Conservation (phyloP, 2,329 filamentous ascomycete species). For the Alternaria infectoria region DNA sequence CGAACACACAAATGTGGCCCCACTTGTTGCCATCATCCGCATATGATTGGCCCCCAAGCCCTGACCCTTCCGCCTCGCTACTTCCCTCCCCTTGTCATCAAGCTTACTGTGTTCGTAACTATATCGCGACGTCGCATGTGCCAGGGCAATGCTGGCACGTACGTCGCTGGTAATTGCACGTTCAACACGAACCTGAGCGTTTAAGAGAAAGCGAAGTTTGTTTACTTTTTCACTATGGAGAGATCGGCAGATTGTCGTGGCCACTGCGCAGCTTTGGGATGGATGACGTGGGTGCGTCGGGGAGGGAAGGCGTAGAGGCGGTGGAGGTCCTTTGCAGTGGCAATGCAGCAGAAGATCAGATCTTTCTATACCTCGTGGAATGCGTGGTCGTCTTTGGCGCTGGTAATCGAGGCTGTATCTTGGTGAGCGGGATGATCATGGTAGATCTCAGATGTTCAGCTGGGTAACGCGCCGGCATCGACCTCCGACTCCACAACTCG, state of each 20-base stretch:
- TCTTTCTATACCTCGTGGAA: neutral
- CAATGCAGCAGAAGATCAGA: neutral
- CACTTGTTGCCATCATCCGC: neutral
- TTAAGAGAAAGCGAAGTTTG: neutral
- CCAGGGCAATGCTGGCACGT: neutral
- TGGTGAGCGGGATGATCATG: neutral
- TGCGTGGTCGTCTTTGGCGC: neutral
- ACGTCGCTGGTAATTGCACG: neutral
- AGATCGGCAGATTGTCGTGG: neutral
- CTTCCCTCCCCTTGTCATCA: neutral
- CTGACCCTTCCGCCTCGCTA: neutral
- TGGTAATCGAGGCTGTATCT: neutral
- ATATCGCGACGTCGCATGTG: neutral
- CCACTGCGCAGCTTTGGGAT: neutral
- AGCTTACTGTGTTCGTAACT: neutral
- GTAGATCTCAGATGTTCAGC: neutral
- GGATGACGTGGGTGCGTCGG: neutral
- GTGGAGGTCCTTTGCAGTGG: neutral
- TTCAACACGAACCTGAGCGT: neutral
- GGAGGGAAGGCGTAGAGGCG: neutral
- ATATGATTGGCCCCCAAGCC: neutral
- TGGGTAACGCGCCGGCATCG: neutral
- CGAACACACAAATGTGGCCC: neutral
- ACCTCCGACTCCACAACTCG: neutral
- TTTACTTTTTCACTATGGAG: neutral